phyloP scores from a whole-genome alignment of 192 early-diverging fungal species.

The Coemansia sp. region DNA sequence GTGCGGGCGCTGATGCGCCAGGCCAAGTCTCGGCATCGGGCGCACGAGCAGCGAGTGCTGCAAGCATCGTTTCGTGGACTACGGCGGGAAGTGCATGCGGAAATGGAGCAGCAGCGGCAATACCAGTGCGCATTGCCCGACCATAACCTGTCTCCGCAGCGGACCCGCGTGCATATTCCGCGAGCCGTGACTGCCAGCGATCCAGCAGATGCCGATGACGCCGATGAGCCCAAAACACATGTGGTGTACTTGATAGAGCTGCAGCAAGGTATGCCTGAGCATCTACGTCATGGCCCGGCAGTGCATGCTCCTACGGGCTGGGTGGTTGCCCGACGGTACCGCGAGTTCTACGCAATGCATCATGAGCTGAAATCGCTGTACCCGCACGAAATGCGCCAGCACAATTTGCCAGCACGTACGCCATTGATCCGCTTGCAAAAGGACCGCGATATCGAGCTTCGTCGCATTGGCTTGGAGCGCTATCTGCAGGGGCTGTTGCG shows the following conservation, averaged over 20 bases:
- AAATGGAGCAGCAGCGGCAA: constrained; percentile 61
- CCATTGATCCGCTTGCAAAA: constrained; percentile 65
- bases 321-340: constrained; percentile 75
- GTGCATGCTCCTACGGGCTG: constrained; percentile 54
- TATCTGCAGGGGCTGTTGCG: constrained; percentile 67
- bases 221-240: constrained; percentile 7
- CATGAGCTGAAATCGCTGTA: constrained; percentile 59
- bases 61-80: constrained; percentile 58
- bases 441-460: constrained; percentile 64
- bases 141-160: constrained; percentile 59
- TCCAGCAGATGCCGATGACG: not conserved
- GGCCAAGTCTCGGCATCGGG: constrained; percentile 53
- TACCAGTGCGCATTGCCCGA: constrained; percentile 60
- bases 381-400: constrained; percentile 55
- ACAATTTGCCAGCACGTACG: constrained; percentile 75
- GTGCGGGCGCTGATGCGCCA: constrained; percentile 64
- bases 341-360: constrained; percentile 85
- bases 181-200: constrained; percentile 12
- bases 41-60: constrained; percentile 64
- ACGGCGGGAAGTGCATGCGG: constrained; percentile 57
- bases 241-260: constrained; percentile 63
- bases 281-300: constrained; percentile 10
- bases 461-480: constrained; percentile 62
- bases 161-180: constrained; percentile 45
- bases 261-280: constrained; percentile 52